A percentile compares a stretch with the other conserved stretches of the same genome.
These are phyloP conservation scores for Scheffersomyces cryptocercus DNA, from an alignment of 1,139 yeast genomes.

Conservation along the genomic window DNA sequence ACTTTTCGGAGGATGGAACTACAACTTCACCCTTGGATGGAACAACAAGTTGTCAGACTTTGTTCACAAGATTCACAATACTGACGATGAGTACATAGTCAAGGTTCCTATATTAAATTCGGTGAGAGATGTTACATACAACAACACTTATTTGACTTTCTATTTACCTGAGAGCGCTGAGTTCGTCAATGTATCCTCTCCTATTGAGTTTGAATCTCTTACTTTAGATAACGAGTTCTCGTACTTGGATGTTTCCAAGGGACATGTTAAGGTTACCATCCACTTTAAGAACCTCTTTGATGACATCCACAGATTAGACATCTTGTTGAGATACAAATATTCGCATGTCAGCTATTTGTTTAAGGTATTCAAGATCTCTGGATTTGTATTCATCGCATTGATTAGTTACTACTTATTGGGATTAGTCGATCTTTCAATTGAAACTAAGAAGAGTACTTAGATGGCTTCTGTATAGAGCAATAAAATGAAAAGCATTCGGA, in stretches of 20 bases:
- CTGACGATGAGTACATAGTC: constrained; percentile 58
- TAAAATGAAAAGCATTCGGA: not conserved
- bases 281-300: constrained; percentile 67
- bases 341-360: constrained; percentile 51
- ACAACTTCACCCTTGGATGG: constrained; percentile 96
- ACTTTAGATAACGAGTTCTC: constrained; percentile 51
- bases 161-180: constrained; percentile 89
- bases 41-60: constrained; percentile 56
- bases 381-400: constrained; percentile 64
- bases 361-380: constrained; percentile 70
- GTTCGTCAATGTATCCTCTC: constrained; percentile 58
- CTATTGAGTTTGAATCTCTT: constrained; percentile 45
- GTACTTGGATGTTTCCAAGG: constrained; percentile 74
- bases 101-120: constrained; percentile 76
- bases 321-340: constrained; percentile 65
- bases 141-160: constrained; percentile 58
- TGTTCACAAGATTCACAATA: constrained; percentile 41
- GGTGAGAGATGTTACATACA: constrained; percentile 67
- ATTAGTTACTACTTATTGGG: constrained; percentile 55
- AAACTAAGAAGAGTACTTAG: constrained; percentile 11
- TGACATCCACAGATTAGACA: constrained; percentile 58
- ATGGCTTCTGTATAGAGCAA: constrained; percentile 3
- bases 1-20: constrained; percentile 93
- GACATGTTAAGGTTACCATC: constrained; percentile 78
- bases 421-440: constrained; percentile 36